These are phyloP conservation scores for Sedum album DNA, from an alignment of 164 flowering plant genomes.

Conservation along the genomic window DNA sequence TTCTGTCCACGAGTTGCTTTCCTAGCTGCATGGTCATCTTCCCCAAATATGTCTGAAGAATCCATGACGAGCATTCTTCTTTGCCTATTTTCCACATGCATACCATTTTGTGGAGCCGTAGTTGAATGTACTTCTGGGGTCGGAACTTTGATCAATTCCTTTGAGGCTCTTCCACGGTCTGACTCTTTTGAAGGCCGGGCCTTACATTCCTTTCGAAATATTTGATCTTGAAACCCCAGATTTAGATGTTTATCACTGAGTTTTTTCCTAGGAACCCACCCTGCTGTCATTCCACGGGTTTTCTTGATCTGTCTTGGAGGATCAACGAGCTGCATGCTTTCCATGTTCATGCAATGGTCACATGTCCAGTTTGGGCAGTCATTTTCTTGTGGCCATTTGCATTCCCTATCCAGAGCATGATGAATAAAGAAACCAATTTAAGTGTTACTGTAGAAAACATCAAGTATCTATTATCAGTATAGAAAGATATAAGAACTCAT, in stretches of 20 bases:
- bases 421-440: background rate
- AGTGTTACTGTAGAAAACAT: background rate
- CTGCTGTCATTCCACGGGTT: background rate
- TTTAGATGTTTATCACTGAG: background rate
- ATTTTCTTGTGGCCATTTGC: background rate
- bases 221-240: background rate
- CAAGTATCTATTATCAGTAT: background rate
- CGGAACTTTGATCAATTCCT: background rate
- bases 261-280: background rate
- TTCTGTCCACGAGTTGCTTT: background rate
- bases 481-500: background rate
- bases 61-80: constrained; percentile 9
- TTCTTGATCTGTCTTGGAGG: background rate
- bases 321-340: background rate
- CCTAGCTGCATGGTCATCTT: background rate
- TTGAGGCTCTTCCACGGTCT: background rate
- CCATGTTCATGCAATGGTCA: background rate
- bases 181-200: background rate
- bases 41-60: constrained; percentile 1
- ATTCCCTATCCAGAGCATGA: background rate
- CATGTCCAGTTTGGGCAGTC: background rate
- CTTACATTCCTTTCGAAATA: background rate
- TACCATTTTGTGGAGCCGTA: background rate
- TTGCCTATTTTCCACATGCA: background rate
- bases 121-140: background rate